A percentile compares a stretch with the other conserved stretches of the same genome.
Conservation (phyloP, 441 rosid species). For the Arabidopsis hybrid region DNA sequence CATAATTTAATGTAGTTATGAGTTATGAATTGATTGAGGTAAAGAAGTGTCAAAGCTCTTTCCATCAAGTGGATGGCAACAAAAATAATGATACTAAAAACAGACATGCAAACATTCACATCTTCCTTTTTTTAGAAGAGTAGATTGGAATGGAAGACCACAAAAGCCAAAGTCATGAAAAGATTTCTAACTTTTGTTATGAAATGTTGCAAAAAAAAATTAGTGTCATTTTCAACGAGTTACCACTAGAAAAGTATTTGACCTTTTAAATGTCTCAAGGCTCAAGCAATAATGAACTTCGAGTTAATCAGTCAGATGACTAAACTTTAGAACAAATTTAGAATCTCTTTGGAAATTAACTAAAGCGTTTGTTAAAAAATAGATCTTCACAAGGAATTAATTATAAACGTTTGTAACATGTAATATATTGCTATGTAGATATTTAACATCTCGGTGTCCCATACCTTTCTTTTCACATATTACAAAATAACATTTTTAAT, state of each 20-base stretch:
- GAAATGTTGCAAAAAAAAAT: background rate
- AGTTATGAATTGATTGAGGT: background rate
- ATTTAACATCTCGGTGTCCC: background rate
- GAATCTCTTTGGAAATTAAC: background rate
- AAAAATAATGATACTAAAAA: constrained; percentile 5
- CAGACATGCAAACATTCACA: constrained; percentile 7
- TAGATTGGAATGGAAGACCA: constrained; percentile 7
- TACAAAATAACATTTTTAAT: background rate
- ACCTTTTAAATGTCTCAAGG: background rate
- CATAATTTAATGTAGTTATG: background rate
- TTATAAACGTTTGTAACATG: constrained; percentile 5
- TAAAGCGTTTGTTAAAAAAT: background rate
- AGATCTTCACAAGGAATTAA: background rate
- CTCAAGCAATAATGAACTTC: background rate
- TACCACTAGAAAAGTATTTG: constrained; percentile 9
- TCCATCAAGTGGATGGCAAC: constrained; percentile 8
- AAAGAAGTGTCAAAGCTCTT: constrained; percentile 1
- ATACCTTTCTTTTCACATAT: background rate
- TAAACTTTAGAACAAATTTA: background rate
- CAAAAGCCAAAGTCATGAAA: background rate
- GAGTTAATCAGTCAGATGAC: background rate
- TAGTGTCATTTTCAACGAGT: constrained; percentile 24
- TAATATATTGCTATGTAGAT: background rate
- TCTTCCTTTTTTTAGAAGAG: background rate
- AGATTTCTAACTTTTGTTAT: background rate